Base-by-base conservation (phyloP, 257 asterid species). In the Solanum peruvianum region DNA sequence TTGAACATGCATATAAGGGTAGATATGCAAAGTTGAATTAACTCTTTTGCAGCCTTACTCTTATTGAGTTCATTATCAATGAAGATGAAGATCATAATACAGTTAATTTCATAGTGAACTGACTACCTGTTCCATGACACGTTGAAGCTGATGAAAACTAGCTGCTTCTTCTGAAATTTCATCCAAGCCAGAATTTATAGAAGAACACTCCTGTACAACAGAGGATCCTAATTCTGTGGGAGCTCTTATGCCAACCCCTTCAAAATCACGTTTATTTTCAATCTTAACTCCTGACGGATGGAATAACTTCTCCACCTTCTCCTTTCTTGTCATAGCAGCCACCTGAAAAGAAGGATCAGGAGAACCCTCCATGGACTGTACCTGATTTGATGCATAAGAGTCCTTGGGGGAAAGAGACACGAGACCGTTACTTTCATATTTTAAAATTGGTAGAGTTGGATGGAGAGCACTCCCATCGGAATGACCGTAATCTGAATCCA, bases 91-190 rank as follows among this genome's bases (percentile, higher is more conserved):
- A 42, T 44, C 15, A 27, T 44, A 49, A 44, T 16, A 78, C 20
- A 83, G 66, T 45, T 39, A 77, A 47, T n/a, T 7, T 47, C n/a
- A 81, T 27, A 25, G 18, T 44, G 69, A 84, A 86, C 72, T 83
- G 41, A 69, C 41, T 95, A 97, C 98, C 98, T 92, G 94, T 89
- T 91, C 94, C 95, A 90, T 88, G 88, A 91, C 94, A 86, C 89
- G 94, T 92, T 91, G 95, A 92, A 95, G 97, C 91, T 95, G 96
- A 89, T 66, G 90, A 92, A 95, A 91, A 89, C 94, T 88, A 67
- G 91, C 91, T 33, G 95, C 98, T 89, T 92, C 96, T 78, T 66
- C 89, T 42, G 95, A 92, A 87, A 82, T 88, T 85, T 91, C 94
- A 90, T 90, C 88, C 90, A 87, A 62, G 45, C 89, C 93, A 29